Conservation (phyloP, 2,329 filamentous ascomycete genomes). For the Penicillium sp. region DNA sequence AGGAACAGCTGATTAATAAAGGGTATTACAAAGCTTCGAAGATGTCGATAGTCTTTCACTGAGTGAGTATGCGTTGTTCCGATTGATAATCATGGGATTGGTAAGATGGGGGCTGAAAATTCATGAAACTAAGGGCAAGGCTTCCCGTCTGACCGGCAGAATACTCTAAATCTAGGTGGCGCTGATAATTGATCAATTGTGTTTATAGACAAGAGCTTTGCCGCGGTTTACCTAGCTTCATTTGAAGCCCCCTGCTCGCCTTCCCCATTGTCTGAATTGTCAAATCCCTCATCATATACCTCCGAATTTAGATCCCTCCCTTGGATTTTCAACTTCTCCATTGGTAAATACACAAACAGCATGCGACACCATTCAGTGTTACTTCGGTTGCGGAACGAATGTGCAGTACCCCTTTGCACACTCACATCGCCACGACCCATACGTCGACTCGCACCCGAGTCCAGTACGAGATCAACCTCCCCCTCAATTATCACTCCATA, state of each 20-base stretch:
- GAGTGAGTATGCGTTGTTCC: too few species aligned
- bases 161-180: neutral
- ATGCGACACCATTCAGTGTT: slow-evolving; percentile 23
- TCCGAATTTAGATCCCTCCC: slow-evolving; percentile 47
- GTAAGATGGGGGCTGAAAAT: slow-evolving; percentile 4
- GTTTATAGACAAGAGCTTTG: neutral
- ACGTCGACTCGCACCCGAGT: slow-evolving; percentile 28
- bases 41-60: neutral
- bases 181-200: neutral
- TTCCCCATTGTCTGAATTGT: slow-evolving; percentile 3
- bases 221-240: neutral
- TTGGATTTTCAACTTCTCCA: slow-evolving; percentile 33
- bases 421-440: slow-evolving; percentile 30
- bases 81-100: slow-evolving; percentile 10
- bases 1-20: neutral
- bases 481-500: slow-evolving; percentile 34
- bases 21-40: neutral
- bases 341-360: slow-evolving; percentile 29
- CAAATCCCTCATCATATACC: slow-evolving; percentile 23
- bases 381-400: slow-evolving; percentile 26
- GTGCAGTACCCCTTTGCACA: slow-evolving; percentile 28
- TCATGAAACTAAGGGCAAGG: neutral
- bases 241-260: neutral
- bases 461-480: slow-evolving; percentile 30
- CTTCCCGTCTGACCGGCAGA: neutral